Evolutionary conservation across 2,329 filamentous ascomycete genomes (phyloP), one percentile per base, ranked within the genome.

Genomic region (Lasiodiplodia sp.): DNA sequence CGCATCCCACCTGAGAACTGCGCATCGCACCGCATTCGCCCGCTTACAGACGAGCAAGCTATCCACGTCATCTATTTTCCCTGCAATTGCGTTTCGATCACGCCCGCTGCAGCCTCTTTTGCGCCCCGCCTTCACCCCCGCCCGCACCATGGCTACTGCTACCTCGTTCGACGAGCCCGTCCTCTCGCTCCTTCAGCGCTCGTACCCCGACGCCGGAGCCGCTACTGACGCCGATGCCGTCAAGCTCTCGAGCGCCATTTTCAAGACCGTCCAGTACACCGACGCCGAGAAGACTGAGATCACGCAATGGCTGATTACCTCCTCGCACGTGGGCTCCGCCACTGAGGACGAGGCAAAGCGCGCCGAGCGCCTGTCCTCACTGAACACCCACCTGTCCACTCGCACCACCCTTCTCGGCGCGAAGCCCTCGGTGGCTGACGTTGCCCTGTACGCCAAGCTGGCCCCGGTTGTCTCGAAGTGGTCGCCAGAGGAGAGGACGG

Each of bases 391-490:
- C 83, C 90, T 98, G 71, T 91, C 93, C 69, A 92, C 91, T 73
- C 93, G 93, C 73, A 96, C 94, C 70, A 97, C 94, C 51, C 85
- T 97, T 49, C 90, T 98, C 70, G 95, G 95, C 75, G 87, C 87
- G 79, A 97, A 97, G 85, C 93, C 94, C 66, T 96, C 92, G 74
- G 88, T 92, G 78, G 94, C 93, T 71, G 94, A 97, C 76, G 86
- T 96, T 69, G 91, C 92, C 73, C 85, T 96, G 76, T 97, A 96
- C 85, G 86, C 92, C 72, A 87, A 90, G 66, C 86, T 97, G 40
- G 91, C 91, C 1, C 91, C 93, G 14, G 78, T 91, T 49, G 92
- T 97, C 69, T 88, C 91, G 77, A 85, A 86, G 72, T 98, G 95
- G 95, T 88, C 87, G 2, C 83, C 91, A 57, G 94, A 97, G 83